Evolutionary conservation across 257 asterid genomes (phyloP), one percentile per base, ranked within the genome.

Genomic region (Solanum raphanifolium): DNA sequence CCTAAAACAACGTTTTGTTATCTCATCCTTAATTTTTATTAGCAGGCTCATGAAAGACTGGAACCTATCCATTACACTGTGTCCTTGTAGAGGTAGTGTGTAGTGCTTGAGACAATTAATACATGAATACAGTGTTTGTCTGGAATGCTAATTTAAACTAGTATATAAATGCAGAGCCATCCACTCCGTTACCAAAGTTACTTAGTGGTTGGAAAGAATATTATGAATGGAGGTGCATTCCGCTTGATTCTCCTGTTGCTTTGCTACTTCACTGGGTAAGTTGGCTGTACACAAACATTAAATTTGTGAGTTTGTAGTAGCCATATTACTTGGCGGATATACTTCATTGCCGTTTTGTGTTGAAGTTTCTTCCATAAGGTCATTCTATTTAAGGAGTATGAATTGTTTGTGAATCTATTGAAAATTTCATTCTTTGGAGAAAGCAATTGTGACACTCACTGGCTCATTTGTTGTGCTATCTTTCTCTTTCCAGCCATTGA

Each of bases 261-360:
- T 89, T 96, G 89, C 96, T 97, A 92, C 98, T 97, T 92, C 99
- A 97, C 73, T 97, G 98, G 99, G 98, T 96, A 96, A 83, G 95
- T 69, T 84, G 39, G 83, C 74, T 83, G 71, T 74, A 16, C 9
- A 48, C 69, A 48, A 29, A 82, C n/a, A 29, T 79, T 43, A 27
- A 27, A 16, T 46, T 32, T 9, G 6, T 29, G 20, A 31, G 41
- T 82, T 31, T 48, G 31, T 82, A 36, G 29, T 16, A 9, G 66
- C 48, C 69, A 36, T 75, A 79, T 82, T 81, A n/a, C 31, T 21
- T 39, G 2, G 81, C 27, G 7, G 43, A 20, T 65, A 69, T 68
- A 48, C 48, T 68, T 55, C 72, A 48, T 86, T 69, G 78, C 48
- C 27, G 7, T 31, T 83, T 27, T 69, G 18, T 36, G 15, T 82